Evolutionary conservation across 345 rosid species (phyloP), one percentile per base, ranked within the genome.

Genomic region (Hibiscus mutabilis): DNA sequence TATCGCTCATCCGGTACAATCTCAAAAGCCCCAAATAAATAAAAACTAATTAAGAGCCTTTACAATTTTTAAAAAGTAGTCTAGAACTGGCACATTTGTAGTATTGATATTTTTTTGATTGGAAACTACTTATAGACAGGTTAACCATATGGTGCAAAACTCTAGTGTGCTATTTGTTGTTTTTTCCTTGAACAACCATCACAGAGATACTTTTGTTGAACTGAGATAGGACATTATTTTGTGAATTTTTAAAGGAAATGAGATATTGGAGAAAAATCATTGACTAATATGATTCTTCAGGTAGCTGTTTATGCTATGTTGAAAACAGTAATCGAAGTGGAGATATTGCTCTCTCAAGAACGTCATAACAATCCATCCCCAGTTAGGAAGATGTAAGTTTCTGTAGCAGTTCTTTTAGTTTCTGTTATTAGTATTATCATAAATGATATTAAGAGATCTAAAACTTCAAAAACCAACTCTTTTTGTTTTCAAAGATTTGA

Each of bases 281-380:
- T 42, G 52, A 79, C 74, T 78, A 24, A 61, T 71, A 58, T 77
- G 66, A 62, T 75, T 74, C 52, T 79, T 71, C 87, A 89, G 91
- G 94, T 89, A 42, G 13, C 89, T 19, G 82, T 82, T 64, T 85
- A 74, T 79, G 84, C 87, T 63, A 79, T 87, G 82, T 55, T 89
- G 79, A 84, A 75, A 75, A 87, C 85, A 22, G 85, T 81, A 62
- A 82, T 85, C 52, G 91, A 85, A 74, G 86, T 85, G 73, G 94
- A 89, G 85, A 72, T 68, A 37, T 84, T 87, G 85, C 91, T 89
- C 37, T 84, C 91, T 57, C 84, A 63, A 58, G 91, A 87, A 49
- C 88, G 88, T 75, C 76, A 74, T 57, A 78, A 76, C 75, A 78
- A 79, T 68, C 79, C 79, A 46, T 82, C 80, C 13, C 89, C 84